Evolutionary conservation across 345 rosid species (phyloP).

Genomic region (Eucalyptus guilfoylei): DNA sequence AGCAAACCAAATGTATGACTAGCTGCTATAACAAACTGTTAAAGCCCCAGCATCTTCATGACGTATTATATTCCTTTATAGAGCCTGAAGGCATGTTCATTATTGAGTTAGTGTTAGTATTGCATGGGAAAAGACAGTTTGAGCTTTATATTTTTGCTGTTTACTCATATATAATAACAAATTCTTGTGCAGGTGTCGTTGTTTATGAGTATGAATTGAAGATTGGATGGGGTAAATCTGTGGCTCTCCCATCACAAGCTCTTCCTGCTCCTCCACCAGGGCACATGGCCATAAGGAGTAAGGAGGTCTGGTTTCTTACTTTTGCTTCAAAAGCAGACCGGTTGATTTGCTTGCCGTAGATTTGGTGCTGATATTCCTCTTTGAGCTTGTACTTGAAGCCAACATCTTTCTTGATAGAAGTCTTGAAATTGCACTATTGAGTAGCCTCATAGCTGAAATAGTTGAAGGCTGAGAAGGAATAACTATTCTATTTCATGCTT

Average conservation of each 20-base stretch:
- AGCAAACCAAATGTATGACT: background rate
- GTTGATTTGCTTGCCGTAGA: background rate
- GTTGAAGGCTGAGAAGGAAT: background rate
- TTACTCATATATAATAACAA: background rate
- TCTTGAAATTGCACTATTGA: background rate
- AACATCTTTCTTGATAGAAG: background rate
- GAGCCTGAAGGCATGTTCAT: background rate
- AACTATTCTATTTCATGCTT: constrained; percentile 2
- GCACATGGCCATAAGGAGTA: constrained; percentile 98
- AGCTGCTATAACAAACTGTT: background rate
- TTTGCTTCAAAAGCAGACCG: background rate
- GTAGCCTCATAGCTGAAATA: background rate
- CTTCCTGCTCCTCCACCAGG: constrained; percentile 99
- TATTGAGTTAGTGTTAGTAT: background rate
- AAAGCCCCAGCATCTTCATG: background rate
- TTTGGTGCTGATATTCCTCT: background rate
- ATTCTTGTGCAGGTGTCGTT: constrained; percentile 56
- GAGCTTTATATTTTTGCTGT: background rate
- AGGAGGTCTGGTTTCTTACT: constrained; percentile 51
- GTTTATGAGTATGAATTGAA: constrained; percentile 94
- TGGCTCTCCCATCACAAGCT: constrained; percentile 98
- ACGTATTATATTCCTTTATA: background rate
- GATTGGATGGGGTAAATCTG: constrained; percentile 99
- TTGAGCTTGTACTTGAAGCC: background rate
- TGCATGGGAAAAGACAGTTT: background rate